Evolutionary conservation across 352 stramenopile species (phyloP).

Genomic region (Albugo laibachii): DNA sequence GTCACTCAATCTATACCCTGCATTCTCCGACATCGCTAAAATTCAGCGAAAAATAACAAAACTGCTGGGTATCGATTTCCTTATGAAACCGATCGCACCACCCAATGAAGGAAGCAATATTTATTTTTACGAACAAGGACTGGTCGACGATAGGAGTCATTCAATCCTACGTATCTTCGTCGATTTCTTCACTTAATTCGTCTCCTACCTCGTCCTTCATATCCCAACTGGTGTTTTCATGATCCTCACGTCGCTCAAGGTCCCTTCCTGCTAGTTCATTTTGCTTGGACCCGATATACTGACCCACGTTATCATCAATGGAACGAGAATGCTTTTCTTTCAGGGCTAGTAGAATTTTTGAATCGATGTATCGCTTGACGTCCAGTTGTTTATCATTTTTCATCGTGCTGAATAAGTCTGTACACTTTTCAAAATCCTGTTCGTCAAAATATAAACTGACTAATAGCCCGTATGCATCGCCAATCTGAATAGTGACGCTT

Average conservation of each 20-base stretch:
- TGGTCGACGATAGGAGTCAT: background rate
- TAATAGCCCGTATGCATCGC: constrained; percentile 80
- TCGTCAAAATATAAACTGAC: constrained; percentile 56
- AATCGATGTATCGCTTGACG: constrained; percentile 57
- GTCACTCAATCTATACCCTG: too few species aligned
- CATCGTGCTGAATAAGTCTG: constrained; percentile 69
- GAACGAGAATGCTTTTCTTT: constrained; percentile 18
- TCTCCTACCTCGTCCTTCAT: constrained; percentile 27
- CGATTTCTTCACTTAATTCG: constrained; percentile 70
- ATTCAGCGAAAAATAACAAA: too few species aligned
- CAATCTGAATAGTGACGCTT: constrained; percentile 70
- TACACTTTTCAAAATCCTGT: constrained; percentile 37
- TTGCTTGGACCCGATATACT: constrained; percentile 1
- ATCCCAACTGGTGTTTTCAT: constrained; percentile 1
- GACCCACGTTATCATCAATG: constrained; percentile 1
- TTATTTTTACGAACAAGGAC: background rate
- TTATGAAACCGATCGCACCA: background rate
- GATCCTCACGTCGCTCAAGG: background rate
- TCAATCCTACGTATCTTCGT: constrained; percentile 14
- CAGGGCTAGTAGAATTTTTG: constrained; percentile 42
- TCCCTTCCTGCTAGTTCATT: background rate
- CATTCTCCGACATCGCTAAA: too few species aligned
- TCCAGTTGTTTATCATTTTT: constrained; percentile 21
- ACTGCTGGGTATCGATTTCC: background rate
- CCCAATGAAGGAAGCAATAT: background rate